A percentile compares a stretch with the other conserved stretches of the same genome.
phyloP scores from a whole-genome alignment of 768 basidiomycete genomes.

The Lenzites betulinus region DNA sequence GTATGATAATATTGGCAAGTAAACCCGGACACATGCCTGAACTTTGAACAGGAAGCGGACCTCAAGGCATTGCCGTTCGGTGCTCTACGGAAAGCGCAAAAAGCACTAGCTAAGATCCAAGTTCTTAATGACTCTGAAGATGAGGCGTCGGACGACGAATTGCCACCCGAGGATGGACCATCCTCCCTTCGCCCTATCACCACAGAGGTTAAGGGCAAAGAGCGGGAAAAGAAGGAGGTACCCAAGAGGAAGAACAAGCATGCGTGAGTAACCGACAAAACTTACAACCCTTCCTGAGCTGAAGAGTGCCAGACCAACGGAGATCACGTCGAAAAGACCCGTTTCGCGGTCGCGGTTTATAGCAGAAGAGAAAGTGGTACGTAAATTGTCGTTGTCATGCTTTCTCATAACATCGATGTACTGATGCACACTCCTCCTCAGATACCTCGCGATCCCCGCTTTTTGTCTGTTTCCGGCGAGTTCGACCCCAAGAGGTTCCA shows the following conservation, averaged over 20 bases:
- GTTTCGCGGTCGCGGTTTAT: constrained; percentile 73
- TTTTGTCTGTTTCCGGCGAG: constrained; percentile 70
- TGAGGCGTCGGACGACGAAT: constrained; percentile 19
- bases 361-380: constrained; percentile 66
- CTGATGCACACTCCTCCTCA: constrained; percentile 32
- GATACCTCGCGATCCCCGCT: constrained; percentile 87
- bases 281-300: no score
- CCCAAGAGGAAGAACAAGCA: constrained; percentile 76
- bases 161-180: constrained; percentile 22
- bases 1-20: not conserved
- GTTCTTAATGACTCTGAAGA: constrained; percentile 21
- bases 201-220: constrained; percentile 31
- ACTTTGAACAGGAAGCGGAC: constrained; percentile 10
- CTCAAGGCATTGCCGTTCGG: constrained; percentile 31
- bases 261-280: constrained; percentile 63
- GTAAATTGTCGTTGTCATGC: constrained; percentile 26
- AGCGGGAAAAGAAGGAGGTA: constrained; percentile 47
- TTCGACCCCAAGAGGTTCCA: constrained; percentile 67
- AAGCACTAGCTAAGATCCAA: constrained; percentile 20
- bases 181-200: constrained; percentile 1
- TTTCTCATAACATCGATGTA: no score
- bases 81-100: constrained; percentile 31
- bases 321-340: constrained; percentile 82
- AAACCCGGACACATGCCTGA: no score
- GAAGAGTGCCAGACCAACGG: constrained; percentile 59